Conservation (phyloP, 1,284 basidiomycete species). For the Leccinum insolens region DNA sequence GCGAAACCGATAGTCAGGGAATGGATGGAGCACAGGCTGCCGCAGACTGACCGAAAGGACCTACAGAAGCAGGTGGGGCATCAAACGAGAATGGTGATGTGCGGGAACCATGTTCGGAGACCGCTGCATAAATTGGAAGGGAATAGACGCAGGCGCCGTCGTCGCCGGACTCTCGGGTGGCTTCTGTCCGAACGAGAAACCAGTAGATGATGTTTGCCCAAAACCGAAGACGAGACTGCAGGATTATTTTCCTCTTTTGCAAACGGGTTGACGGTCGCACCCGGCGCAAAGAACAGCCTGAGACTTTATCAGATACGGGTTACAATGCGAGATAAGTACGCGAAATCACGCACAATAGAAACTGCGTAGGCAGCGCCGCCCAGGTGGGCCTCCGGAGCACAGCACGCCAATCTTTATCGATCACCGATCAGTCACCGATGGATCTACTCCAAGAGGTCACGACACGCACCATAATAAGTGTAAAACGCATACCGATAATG, state of each 20-base stretch:
- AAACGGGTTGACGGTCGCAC: constrained; percentile 32
- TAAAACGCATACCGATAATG: constrained; percentile 83
- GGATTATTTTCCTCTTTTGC: constrained; percentile 37
- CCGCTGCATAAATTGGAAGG: constrained; percentile 49
- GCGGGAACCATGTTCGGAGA: constrained; percentile 39
- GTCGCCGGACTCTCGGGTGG: constrained; percentile 38
- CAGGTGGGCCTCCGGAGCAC: constrained; percentile 70
- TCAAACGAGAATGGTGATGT: constrained; percentile 53
- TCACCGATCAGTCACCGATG: not conserved
- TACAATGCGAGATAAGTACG: not conserved
- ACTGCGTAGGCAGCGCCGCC: constrained; percentile 80
- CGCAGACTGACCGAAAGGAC: constrained; percentile 46
- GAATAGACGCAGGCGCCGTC: constrained; percentile 37
- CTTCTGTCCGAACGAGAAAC: constrained; percentile 39
- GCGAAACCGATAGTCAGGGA: constrained; percentile 60
- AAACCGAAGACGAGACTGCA: constrained; percentile 31
- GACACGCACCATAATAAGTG: constrained; percentile 65
- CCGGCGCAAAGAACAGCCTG: constrained; percentile 69
- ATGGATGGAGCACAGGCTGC: constrained; percentile 47
- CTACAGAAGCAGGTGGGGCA: constrained; percentile 35
- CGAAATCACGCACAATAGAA: constrained; percentile 58
- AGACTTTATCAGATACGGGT: constrained; percentile 9
- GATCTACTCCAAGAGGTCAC: not conserved
- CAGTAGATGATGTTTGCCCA: constrained; percentile 30
- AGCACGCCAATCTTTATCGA: constrained; percentile 13